Evolutionary conservation across 805 yeast species (phyloP).

Genomic region (Pichia pseudocactophila): DNA sequence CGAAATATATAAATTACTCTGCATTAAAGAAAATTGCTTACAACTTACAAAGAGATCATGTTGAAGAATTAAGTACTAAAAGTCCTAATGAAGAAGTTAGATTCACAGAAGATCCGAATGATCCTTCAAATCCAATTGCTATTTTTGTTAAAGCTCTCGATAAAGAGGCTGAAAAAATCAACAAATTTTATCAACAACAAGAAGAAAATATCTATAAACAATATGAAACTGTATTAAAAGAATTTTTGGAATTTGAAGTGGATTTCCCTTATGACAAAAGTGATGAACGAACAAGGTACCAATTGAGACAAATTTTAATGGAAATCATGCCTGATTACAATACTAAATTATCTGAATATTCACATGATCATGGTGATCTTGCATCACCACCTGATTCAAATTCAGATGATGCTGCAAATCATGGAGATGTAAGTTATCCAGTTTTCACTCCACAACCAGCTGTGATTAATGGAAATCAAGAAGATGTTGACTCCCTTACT

Average conservation of each 20-base stretch:
- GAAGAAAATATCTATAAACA: constrained; percentile 49
- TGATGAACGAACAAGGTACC: constrained; percentile 13
- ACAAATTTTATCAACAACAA: constrained; percentile 60
- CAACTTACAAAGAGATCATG: constrained; percentile 60
- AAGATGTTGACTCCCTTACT: constrained; percentile 14
- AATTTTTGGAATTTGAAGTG: constrained; percentile 52
- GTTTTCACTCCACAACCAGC: background rate
- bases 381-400: background rate
- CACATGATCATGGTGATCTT: background rate
- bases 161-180: constrained; percentile 67
- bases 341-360: background rate
- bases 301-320: constrained; percentile 13
- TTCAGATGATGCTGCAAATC: background rate
- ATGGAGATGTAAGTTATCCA: background rate
- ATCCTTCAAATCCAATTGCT: constrained; percentile 37
- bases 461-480: background rate
- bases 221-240: constrained; percentile 49
- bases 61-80: constrained; percentile 20
- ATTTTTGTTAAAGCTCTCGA: constrained; percentile 70
- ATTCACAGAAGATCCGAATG: constrained; percentile 26
- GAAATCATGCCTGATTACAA: constrained; percentile 5
- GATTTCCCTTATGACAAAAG: constrained; percentile 20
- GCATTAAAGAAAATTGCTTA: constrained; percentile 79
- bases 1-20: constrained; percentile 84
- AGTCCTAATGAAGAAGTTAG: constrained; percentile 21